Percentiles rank a stretch among this genome's conserved stretches.
phyloP scores from a whole-genome alignment of 352 stramenopile species.

The Globisporangium lucens region DNA sequence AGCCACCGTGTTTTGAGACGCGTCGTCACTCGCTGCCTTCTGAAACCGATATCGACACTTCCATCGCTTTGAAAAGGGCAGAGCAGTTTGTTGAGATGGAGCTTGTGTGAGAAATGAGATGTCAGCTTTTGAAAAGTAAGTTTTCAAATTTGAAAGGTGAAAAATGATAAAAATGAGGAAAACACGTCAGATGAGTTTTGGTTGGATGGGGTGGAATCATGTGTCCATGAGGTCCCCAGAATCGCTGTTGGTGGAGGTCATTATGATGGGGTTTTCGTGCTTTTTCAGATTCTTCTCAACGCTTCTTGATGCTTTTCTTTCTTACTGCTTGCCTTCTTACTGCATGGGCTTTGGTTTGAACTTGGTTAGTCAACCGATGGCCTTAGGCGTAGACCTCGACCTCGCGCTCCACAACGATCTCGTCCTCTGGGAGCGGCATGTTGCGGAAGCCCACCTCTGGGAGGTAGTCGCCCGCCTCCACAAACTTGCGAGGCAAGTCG shows the following conservation, averaged over 20 bases:
- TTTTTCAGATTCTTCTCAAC: conserved; percentile 11
- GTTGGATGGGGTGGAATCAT: not conserved
- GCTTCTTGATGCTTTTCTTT: conserved; percentile 7
- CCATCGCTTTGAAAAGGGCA: not conserved
- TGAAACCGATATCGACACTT: not conserved
- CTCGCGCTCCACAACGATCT: conserved; percentile 39
- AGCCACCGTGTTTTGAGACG: not conserved
- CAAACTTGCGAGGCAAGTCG: conserved; percentile 66
- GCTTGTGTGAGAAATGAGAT: not conserved
- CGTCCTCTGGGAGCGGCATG: conserved; percentile 37
- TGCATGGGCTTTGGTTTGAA: not conserved
- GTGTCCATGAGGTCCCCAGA: not conserved
- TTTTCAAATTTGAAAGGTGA: not conserved
- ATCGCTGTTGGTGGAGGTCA: conserved; percentile 2
- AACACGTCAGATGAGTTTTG: not conserved
- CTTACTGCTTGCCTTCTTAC: not conserved
- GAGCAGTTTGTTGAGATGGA: not conserved
- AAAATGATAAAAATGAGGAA: not conserved
- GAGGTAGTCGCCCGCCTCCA: conserved; percentile 62
- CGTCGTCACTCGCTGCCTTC: not conserved
- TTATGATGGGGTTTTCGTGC: not conserved
- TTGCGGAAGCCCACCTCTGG: conserved; percentile 83
- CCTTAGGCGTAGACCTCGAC: conserved; percentile 38
- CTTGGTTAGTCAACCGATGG: no score
- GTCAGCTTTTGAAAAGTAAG: not conserved